These are phyloP conservation scores for Colletotrichum higginsianum DNA, from an alignment of 2,329 filamentous ascomycete genomes.

Conservation along the genomic window DNA sequence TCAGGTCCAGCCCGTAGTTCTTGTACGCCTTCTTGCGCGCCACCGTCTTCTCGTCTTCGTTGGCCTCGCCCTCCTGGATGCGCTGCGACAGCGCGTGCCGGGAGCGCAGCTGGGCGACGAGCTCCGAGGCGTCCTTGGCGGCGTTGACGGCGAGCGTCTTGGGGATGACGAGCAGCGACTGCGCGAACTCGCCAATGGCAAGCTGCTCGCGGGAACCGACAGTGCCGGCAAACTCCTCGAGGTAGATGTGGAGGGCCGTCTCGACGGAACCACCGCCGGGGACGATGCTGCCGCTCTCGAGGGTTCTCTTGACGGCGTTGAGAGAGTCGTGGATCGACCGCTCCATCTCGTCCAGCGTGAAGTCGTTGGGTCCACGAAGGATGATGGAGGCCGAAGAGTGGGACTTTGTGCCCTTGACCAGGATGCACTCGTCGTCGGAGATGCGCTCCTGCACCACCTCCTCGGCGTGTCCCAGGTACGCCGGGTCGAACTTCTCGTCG, in stretches of 20 bases:
- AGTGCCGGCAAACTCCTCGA: conserved; percentile 98
- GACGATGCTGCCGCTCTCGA: conserved; percentile 97
- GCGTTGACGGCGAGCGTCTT: conserved; percentile 98
- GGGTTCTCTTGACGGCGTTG: conserved; percentile 95
- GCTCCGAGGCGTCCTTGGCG: conserved; percentile 94
- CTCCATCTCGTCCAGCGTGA: conserved; percentile 98
- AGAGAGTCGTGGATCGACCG: conserved; percentile 97
- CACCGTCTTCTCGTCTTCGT: conserved; percentile 89
- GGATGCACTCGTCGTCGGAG: conserved; percentile 97
- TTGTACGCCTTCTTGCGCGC: conserved; percentile 98
- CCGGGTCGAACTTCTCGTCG: conserved; percentile 95
- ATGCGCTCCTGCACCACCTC: conserved; percentile 99
- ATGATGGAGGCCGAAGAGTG: conserved; percentile 97
- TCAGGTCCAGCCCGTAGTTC: conserved; percentile 96
- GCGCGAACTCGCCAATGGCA: conserved; percentile 97
- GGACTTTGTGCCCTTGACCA: conserved; percentile 95
- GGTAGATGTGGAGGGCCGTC: conserved; percentile 98
- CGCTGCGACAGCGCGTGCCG: conserved; percentile 95
- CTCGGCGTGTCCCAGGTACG: conserved; percentile 90
- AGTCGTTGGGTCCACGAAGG: conserved; percentile 95
- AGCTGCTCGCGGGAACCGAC: conserved; percentile 98
- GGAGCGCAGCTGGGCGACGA: conserved; percentile 94
- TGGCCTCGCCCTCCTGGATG: conserved; percentile 86
- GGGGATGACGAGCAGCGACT: conserved; percentile 92
- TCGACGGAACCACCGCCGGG: conserved; percentile 97